Conservation (phyloP, 202 grass and related monocot genomes). For the Setaria viridis region DNA sequence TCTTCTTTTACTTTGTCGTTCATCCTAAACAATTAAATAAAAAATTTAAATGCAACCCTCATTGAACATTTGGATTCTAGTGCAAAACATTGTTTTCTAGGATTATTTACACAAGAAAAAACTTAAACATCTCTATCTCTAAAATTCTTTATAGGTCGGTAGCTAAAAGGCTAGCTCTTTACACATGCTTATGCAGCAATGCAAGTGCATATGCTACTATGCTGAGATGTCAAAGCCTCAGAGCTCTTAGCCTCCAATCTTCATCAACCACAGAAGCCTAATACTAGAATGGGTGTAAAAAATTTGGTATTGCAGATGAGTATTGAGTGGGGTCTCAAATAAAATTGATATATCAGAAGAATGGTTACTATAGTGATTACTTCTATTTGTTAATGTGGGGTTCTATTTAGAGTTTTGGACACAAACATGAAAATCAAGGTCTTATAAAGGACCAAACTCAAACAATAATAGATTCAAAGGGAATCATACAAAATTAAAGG, state of each 20-base stretch:
- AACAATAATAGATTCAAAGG: not conserved
- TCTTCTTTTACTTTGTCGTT: slow-evolving; percentile 1
- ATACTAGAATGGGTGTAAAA: not conserved
- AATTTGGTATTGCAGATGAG: not conserved
- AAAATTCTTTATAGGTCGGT: not conserved
- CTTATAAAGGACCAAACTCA: not conserved
- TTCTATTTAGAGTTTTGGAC: not conserved
- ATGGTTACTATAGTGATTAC: not conserved
- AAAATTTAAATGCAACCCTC: not conserved
- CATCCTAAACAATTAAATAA: slow-evolving; percentile 35
- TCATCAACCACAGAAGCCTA: not conserved
- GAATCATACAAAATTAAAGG: not conserved
- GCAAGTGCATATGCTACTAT: not conserved
- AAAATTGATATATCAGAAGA: not conserved
- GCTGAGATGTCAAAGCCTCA: not conserved
- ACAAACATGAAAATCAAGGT: not conserved
- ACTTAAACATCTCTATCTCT: not conserved
- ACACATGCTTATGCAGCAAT: not conserved
- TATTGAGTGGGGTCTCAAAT: not conserved
- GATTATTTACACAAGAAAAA: not conserved
- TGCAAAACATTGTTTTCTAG: slow-evolving; percentile 5
- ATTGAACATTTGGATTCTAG: not conserved
- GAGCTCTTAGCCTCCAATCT: not conserved
- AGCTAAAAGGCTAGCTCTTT: not conserved
- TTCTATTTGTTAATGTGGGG: not conserved